Evolutionary conservation across 2,329 filamentous ascomycete species (phyloP), one percentile per base, ranked within the genome.

Genomic region (Fusarium begoniae): DNA sequence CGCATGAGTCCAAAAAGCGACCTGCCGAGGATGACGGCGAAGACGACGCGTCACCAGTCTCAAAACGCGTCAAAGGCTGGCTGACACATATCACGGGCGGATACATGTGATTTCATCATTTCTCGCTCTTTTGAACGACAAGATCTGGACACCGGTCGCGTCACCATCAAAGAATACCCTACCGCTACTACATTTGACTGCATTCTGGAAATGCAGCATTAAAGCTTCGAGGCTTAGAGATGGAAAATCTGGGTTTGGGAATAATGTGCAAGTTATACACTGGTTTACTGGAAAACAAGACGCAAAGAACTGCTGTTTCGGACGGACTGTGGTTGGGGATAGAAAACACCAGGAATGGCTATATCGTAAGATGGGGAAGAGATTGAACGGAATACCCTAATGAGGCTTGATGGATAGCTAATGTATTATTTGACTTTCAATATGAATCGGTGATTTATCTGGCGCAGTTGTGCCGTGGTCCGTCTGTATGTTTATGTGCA

Each of bases 31-130:
- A 68, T 8, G 63, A 69, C 2, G 65, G 38, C 9, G 38, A 63
- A 20, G 51, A 58, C 35, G 66, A 70, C 8, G 44, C 67, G 8
- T 70, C 67, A 1, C 66, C 67, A 18, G 67, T 58, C 17, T 37
- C 64, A 18, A 70, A 70, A 43, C 53, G 67, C 15, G 59, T 70
- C 26, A 70, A 51, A 37, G 63, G 51, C 22, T 70, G 67, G 67
- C 8, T 69, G 28, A 44, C 43, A 10, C 50, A 32, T 15, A 43
- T 70, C 3, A 70, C 59, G 9, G 66, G 67, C 26, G 66, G 66
- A 24, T 69, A 62, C 8, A 69, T 69, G 22, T 37, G 24, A 37
- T 28, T 24, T 10, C 4, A 5, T 10, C 9, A 30, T 14, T 41
- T 26, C 8, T 18, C 14, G 8, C 55, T 14, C 14, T 58, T 8